A percentile compares a stretch with the other conserved stretches of the same genome.
phyloP scores from a whole-genome alignment of 225 moss, liverwort and hornwort genomes.

The Polytrichum commune region DNA sequence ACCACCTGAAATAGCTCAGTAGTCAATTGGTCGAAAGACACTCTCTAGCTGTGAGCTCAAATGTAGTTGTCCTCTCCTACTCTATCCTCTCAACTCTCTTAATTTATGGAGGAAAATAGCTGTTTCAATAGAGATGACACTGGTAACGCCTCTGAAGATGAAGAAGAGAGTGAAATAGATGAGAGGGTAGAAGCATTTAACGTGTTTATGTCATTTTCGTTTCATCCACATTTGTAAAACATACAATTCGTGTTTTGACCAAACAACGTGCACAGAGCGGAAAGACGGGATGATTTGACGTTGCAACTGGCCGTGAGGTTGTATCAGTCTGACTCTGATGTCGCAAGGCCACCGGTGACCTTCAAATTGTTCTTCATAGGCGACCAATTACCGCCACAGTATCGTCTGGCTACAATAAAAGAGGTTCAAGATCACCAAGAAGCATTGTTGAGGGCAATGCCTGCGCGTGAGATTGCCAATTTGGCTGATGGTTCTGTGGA shows the following conservation, averaged over 20 bases:
- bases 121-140: too few species aligned
- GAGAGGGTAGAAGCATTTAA: too few species aligned
- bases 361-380: constrained; percentile 5
- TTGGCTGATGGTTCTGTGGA: constrained; percentile 6
- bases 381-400: not conserved
- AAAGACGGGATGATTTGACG: not conserved
- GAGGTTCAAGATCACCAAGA: not conserved
- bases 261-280: not conserved
- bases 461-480: not conserved
- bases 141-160: not conserved
- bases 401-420: constrained; percentile 3
- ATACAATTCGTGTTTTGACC: not conserved
- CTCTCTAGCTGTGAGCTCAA: too few species aligned
- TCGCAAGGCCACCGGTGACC: not conserved
- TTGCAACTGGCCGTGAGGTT: not conserved
- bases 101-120: too few species aligned
- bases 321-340: not conserved
- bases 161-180: too few species aligned
- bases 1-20: too few species aligned
- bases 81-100: too few species aligned
- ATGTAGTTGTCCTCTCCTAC: too few species aligned
- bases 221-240: not conserved
- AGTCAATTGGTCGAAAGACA: too few species aligned
- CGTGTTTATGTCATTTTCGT: too few species aligned
- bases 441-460: constrained; percentile 5